These are phyloP conservation scores for Phytophthora melonis DNA, from an alignment of 352 stramenopile species.

Conservation along the genomic window DNA sequence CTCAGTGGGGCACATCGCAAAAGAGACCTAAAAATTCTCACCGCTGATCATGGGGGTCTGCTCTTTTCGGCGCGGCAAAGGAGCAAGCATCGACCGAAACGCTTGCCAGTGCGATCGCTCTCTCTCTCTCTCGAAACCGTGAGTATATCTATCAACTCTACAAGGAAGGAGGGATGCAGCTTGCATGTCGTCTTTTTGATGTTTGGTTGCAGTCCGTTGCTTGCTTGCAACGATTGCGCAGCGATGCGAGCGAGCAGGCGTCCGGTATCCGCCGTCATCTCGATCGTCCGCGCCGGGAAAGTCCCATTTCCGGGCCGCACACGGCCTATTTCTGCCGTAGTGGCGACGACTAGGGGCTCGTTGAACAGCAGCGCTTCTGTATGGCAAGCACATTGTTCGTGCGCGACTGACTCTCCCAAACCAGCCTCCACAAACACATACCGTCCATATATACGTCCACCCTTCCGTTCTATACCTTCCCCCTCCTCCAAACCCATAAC, in stretches of 20 bases:
- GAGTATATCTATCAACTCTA: background rate
- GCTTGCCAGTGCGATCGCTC: background rate
- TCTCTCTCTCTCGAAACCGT: background rate
- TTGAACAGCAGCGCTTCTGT: background rate
- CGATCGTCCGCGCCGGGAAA: background rate
- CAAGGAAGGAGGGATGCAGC: background rate
- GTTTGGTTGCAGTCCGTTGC: background rate
- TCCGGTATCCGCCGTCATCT: background rate
- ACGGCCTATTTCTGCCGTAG: background rate
- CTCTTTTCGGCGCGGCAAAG: background rate
- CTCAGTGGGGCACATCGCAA: conserved; percentile 21
- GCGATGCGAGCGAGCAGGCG: too few species aligned
- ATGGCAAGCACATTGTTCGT: background rate
- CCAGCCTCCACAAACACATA: background rate
- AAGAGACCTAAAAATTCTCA: conserved; percentile 10
- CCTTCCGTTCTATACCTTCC: background rate
- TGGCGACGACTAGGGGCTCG: conserved; percentile 1
- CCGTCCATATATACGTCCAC: too few species aligned
- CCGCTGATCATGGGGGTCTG: background rate
- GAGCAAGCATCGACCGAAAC: background rate
- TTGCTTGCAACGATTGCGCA: background rate
- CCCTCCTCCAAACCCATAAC: background rate
- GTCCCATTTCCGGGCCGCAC: background rate
- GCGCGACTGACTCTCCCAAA: background rate
- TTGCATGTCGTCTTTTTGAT: background rate